Conservation (phyloP, 495 filamentous ascomycete genomes). For the Penicilliopsis zonata region DNA sequence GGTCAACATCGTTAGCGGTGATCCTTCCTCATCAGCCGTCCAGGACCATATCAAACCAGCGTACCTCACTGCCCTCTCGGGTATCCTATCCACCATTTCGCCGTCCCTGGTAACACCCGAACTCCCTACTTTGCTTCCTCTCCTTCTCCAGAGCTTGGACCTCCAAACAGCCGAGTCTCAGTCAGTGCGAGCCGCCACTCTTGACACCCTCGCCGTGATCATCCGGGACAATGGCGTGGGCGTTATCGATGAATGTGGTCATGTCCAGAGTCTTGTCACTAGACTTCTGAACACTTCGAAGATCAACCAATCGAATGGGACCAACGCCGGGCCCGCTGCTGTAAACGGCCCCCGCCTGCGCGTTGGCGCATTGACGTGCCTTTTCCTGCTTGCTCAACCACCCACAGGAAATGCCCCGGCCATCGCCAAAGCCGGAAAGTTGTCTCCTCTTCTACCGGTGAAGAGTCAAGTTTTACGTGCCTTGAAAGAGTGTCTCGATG, state of each 20-base stretch:
- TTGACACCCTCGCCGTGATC: conserved; percentile 47
- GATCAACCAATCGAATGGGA: conserved; percentile 2
- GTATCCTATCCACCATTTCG: conserved; percentile 49
- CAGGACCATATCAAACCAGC: conserved; percentile 39
- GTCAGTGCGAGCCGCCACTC: conserved; percentile 49
- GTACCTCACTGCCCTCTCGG: conserved; percentile 54
- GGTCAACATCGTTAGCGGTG: conserved; percentile 24
- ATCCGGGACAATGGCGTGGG: conserved; percentile 44
- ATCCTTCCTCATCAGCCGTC: conserved; percentile 1
- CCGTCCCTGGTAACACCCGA: conserved; percentile 47
- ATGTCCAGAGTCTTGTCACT: conserved; percentile 46
- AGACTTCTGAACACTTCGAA: conserved; percentile 41
- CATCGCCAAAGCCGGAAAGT: conserved; percentile 19
- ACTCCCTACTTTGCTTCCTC: conserved; percentile 46
- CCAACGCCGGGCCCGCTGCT: conserved; percentile 1
- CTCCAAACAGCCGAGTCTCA: conserved; percentile 36
- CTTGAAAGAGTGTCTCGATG: conserved; percentile 46
- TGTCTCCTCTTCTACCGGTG: conserved; percentile 44
- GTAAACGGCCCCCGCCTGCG: conserved; percentile 35
- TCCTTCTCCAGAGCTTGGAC: conserved; percentile 63
- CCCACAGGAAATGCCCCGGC: conserved; percentile 13
- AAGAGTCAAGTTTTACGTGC: conserved; percentile 42
- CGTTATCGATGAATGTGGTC: conserved; percentile 40
- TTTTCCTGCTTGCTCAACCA: conserved; percentile 40
- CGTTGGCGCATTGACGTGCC: conserved; percentile 40